Evolutionary conservation across 768 basidiomycete genomes (phyloP).

Genomic region (Fibroporia radiculosa): DNA sequence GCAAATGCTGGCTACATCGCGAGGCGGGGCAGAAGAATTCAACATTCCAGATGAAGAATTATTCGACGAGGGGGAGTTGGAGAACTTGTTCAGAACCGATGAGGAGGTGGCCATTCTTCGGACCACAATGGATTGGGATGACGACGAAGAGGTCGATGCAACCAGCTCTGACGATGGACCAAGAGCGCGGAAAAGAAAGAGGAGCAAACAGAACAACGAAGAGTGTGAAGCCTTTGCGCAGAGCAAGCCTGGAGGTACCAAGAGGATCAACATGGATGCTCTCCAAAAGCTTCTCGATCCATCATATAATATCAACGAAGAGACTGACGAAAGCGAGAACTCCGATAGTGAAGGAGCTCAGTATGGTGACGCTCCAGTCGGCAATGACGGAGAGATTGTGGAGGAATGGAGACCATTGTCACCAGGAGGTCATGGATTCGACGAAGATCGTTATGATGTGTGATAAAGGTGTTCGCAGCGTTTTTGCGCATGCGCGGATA

Average conservation of each 20-base stretch:
- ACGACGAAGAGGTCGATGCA: conserved; percentile 1
- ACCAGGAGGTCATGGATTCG: conserved; percentile 21
- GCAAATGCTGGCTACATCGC: conserved; percentile 48
- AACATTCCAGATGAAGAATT: conserved; percentile 64
- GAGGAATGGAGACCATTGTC: conserved; percentile 40
- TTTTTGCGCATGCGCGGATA: no score
- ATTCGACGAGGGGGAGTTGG: conserved; percentile 62
- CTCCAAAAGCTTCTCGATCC: conserved; percentile 41
- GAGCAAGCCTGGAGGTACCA: conserved; percentile 26
- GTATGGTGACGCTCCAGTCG: conserved; percentile 12
- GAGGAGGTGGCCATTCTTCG: conserved; percentile 42
- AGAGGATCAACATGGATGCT: conserved; percentile 50
- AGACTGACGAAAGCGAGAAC: conserved; percentile 12
- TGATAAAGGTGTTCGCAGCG: no score
- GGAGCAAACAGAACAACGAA: conserved; percentile 4
- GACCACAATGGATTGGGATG: conserved; percentile 29
- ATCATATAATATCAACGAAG: conserved; percentile 16
- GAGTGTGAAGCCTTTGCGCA: no score
- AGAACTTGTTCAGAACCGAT: conserved; percentile 45
- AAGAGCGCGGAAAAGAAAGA: conserved; percentile 8
- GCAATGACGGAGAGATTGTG: conserved; percentile 26
- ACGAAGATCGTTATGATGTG: conserved; percentile 21
- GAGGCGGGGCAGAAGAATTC: conserved; percentile 45
- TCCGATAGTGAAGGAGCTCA: conserved; percentile 10
- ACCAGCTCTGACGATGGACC: neutral